A percentile compares a stretch with the other conserved stretches of the same genome.
Evolutionary conservation across 2,329 filamentous ascomycete species (phyloP).

Genomic region (Chaetomium olivaceum): DNA sequence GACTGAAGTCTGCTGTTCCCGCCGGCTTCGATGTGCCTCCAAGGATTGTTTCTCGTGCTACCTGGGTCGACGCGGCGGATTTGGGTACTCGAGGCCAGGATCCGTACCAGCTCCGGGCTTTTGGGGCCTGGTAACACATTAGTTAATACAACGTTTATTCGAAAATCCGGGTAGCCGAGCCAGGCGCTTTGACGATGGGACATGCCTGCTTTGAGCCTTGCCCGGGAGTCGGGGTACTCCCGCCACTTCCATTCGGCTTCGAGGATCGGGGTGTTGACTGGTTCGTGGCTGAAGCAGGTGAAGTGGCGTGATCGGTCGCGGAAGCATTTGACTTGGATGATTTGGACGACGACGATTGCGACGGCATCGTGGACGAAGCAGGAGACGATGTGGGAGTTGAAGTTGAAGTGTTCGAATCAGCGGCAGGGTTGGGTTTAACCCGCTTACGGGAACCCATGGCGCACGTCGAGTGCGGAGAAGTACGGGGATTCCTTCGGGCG

Average conservation of each 20-base stretch:
- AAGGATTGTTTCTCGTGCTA: constrained; percentile 62
- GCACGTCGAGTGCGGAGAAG: constrained; percentile 8
- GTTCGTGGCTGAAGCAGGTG: constrained; percentile 4
- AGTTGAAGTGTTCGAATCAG: constrained; percentile 16
- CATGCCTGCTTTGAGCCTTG: constrained; percentile 28
- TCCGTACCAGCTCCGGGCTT: constrained; percentile 62
- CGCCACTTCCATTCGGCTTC: constrained; percentile 9
- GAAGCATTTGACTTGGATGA: constrained; percentile 9
- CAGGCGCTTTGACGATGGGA: neutral
- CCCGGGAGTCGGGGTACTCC: constrained; percentile 8
- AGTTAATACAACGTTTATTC: constrained; percentile 10
- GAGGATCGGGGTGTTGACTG: neutral
- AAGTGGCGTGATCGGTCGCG: neutral
- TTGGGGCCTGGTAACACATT: constrained; percentile 46
- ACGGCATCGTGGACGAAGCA: constrained; percentile 24
- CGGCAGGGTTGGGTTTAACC: constrained; percentile 40
- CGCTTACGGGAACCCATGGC: constrained; percentile 48
- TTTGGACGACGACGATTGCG: constrained; percentile 27
- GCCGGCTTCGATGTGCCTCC: constrained; percentile 54
- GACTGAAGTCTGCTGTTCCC: constrained; percentile 51
- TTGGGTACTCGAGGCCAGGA: constrained; percentile 60
- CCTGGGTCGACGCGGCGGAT: constrained; percentile 58
- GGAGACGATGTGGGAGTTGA: neutral
- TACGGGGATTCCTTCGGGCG: neutral
- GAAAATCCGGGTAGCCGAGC: constrained; percentile 5